Evolutionary conservation across 106 monocot species (phyloP), one percentile per base, ranked within the genome.

Genomic region (Amphibolis antarctica): DNA sequence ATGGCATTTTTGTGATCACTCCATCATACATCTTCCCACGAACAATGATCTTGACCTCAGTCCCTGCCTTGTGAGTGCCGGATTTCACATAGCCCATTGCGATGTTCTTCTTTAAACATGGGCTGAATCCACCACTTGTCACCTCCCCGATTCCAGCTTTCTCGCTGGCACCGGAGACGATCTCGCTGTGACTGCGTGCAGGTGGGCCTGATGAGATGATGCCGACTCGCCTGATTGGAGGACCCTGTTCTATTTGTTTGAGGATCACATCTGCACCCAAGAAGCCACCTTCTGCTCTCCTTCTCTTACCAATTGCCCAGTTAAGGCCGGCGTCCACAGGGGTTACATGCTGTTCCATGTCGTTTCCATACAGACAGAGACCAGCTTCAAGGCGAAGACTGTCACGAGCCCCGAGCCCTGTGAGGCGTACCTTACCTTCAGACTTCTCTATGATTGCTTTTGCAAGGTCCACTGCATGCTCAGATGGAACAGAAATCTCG

Each of bases 51-150:
- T 94, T 89, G 21, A 81, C 75, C 65, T 89, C 81, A 0, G 94
- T 89, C 22, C 89, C 94, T n/a, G 81, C 46, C 60, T 94, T 94
- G 45, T 94, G 94, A 43, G 59, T 63, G 29, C 94, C 94, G 3
- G 86, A 81, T 69, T 82, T 89, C 50, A 94, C 94, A 36, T 94
- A 94, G 9, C 94, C 94, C 86, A 94, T 94, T 1, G 89, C 94
- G 2, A 94, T 89, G 66, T 94, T 94, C 83, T 89, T 89, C 78
- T 94, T 94, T 68, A 94, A 68, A 65, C 86, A 94, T 27, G 94
- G 94, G 54, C 89, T 89, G 69, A 94, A 94, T 22, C 94, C 94
- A n/a, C 94, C 94, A 13, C 94, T 94, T 7, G 94, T 94, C 59
- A 94, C 83, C 81, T 94, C 89, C 0, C 94, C 94, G 13, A 86